These are phyloP conservation scores for Thyridium curvatum DNA, from an alignment of 2,329 filamentous ascomycete genomes.

Conservation along the genomic window DNA sequence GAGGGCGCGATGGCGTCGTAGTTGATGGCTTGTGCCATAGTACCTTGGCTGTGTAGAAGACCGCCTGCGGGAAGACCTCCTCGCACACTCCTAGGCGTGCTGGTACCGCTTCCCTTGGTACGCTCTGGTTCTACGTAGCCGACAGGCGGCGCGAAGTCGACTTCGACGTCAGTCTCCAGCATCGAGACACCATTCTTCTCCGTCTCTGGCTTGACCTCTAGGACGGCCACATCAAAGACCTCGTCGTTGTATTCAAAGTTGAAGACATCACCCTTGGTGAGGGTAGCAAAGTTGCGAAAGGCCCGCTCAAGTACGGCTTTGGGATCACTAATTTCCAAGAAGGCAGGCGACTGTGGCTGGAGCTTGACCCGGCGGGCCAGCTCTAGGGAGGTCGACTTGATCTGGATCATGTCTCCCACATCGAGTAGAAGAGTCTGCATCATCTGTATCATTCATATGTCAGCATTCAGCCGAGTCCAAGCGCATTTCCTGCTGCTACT, in stretches of 20 bases:
- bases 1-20: slow-evolving; percentile 84
- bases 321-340: slow-evolving; percentile 94
- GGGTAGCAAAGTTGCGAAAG: slow-evolving; percentile 89
- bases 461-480: neutral
- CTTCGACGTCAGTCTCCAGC: slow-evolving; percentile 91
- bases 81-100: slow-evolving; percentile 67
- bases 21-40: slow-evolving; percentile 98
- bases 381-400: slow-evolving; percentile 89
- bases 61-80: slow-evolving; percentile 65
- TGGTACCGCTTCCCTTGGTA: slow-evolving; percentile 63
- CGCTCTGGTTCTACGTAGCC: slow-evolving; percentile 87
- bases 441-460: slow-evolving; percentile 55
- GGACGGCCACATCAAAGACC: slow-evolving; percentile 83
- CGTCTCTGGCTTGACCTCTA: slow-evolving; percentile 84
- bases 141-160: slow-evolving; percentile 90
- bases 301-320: slow-evolving; percentile 96
- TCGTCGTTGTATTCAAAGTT: slow-evolving; percentile 96
- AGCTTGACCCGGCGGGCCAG: slow-evolving; percentile 92
- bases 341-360: slow-evolving; percentile 86
- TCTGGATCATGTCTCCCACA: slow-evolving; percentile 87
- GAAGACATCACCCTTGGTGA: slow-evolving; percentile 91
- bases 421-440: slow-evolving; percentile 90
- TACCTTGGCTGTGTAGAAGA: slow-evolving; percentile 74
- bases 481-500: slow-evolving; percentile 15
- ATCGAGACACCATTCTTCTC: slow-evolving; percentile 85